Base-by-base conservation (phyloP, 768 basidiomycete genomes). In the Boletus sp. region DNA sequence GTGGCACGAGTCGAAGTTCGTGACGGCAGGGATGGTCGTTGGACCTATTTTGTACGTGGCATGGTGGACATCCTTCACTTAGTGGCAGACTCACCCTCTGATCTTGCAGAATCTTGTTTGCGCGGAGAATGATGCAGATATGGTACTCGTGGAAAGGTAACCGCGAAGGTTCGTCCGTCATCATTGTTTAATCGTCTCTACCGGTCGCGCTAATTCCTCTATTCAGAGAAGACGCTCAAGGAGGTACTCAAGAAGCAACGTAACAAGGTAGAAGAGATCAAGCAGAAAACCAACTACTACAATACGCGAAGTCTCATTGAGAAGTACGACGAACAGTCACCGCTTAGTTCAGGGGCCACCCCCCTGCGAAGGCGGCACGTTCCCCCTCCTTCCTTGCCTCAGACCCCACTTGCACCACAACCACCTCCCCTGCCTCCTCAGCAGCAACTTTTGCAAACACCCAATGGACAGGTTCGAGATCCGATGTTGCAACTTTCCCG, bases 211-310 rank as follows among this genome's bases (percentile, higher is more conserved):
- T 48, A 54, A 53, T 37, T 7, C 39, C 47, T 24, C 33, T 50
- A 17, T 52, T 28, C 68, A 97, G 95, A 98, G 73, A 89, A 84
- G 70, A 84, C 85, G 3, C 78, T 98, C 17, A 86, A 87, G 54
- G 71, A 73, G 1, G 76, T 94, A 4, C 80, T 89, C 67, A 88
- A 87, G 66, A 78, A 88, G 65, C 93, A 95, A 60, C 87, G 91
- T 18, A 78, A 80, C 24, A 94, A 91, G 67, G 83, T 99, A 37
- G 94, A 96, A 60, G 95, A 97, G 63, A 92, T 98, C 63, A 99
- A 99, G 80, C 93, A 94, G 77, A 94, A 91, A 71, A 98, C 95
- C 2, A 96, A 98, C 64, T 99, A 92, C 72, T 92, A 99, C 69
- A 84, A 84, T 11, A 99, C 94, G 30, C 86, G 90, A 51, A 92